Conservation (phyloP, 169 alveolate species). For the Cryptosporidium viatorum region DNA sequence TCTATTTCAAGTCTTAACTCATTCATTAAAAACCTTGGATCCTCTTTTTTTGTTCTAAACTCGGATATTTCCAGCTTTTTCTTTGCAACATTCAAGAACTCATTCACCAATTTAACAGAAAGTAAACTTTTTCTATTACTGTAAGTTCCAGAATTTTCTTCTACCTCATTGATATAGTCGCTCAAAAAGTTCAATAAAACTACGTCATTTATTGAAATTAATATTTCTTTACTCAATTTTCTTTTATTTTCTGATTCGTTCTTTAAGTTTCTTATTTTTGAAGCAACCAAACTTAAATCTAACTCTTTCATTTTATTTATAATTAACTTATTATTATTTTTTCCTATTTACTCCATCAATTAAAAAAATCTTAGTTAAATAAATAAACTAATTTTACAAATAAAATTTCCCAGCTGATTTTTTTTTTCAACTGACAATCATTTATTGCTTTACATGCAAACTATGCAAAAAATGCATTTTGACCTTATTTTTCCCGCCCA, state of each 20-base stretch:
- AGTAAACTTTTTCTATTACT: conserved; percentile 8
- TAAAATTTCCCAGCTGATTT: neutral
- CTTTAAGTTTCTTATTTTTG: conserved; percentile 11
- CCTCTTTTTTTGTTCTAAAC: conserved; percentile 17
- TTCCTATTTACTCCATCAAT: neutral
- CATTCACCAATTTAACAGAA: conserved; percentile 21
- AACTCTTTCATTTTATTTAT: conserved; percentile 24
- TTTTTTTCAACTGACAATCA: neutral
- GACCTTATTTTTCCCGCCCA: conserved; percentile 50
- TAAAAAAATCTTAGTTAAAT: neutral
- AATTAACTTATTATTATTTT: neutral
- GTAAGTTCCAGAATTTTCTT: conserved; percentile 7
- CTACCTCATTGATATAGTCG: conserved; percentile 7
- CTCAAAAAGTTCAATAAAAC: conserved; percentile 6
- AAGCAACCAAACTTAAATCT: conserved; percentile 29
- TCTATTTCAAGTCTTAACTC: conserved; percentile 25
- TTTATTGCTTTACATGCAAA: neutral
- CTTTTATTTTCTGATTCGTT: neutral
- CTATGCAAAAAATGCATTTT: conserved; percentile 26
- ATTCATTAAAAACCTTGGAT: neutral
- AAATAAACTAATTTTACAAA: neutral
- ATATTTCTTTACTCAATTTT: neutral
- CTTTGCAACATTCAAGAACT: conserved; percentile 7
- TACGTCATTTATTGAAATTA: conserved; percentile 2
- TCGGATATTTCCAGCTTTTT: neutral